Evolutionary conservation across 805 yeast species (phyloP), one percentile per base, ranked within the genome.

Genomic region (Sugiyamaella qingdaonensis): DNA sequence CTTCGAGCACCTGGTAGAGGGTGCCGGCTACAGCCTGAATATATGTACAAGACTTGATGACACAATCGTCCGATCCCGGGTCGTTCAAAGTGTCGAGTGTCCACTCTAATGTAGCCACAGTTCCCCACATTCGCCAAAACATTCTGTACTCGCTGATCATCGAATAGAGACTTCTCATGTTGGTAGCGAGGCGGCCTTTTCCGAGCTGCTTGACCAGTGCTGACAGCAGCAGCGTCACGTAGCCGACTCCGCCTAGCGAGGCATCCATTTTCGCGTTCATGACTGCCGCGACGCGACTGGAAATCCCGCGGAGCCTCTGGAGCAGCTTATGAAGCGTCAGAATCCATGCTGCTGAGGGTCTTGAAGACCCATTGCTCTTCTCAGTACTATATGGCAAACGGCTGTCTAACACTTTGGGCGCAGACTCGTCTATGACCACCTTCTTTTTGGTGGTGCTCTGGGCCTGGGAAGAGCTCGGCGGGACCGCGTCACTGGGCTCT

Each of bases 1-100:
- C 70, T 60, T 73, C 77, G 10, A 73, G 61, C 2, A 72, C 59
- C 58, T 73, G 77, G 64, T 71, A 74, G 16, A 59, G 43, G 11
- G 68, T 54, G 39, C 68, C 69, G 34, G 69, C 58, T n/a, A 64
- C 56, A 1, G 71, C 72, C 61, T 73, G 74, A 14, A 61, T 41
- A 48, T 66, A 67, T 33, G 68, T 67, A 29, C 67, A 60, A 14
- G 46, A 45, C n/a, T 66, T 54, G 39, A 68, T 58, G 11, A 68
- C 49, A 32, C 34, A 35, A 54, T 71, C 73, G 27, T 59, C 56
- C 33, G 66, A 64, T 37, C 49, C 54, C 19, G 69, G 64, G 52
- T 60, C 57, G 36, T 64, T 61, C 43, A 68, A 51, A 31, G 65
- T 59, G 36, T 63, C 68, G 29, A 67, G 56, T 1, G 69, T 70